Evolutionary conservation across 2,329 filamentous ascomycete genomes (phyloP).

Genomic region (Curvularia spicifera): DNA sequence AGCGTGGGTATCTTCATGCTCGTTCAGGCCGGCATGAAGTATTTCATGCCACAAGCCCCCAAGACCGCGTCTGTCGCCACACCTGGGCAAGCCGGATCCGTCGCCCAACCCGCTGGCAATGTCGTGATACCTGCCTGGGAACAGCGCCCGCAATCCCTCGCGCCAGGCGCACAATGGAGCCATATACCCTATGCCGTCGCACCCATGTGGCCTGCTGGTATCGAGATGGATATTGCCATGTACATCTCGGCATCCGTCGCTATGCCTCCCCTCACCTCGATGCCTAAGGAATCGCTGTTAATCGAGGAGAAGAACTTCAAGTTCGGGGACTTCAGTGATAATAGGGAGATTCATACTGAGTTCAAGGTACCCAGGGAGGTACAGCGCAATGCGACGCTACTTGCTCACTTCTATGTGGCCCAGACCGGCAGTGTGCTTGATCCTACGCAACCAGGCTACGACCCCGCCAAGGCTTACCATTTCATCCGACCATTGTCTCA

Average conservation of each 20-base stretch:
- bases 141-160: conserved; percentile 51
- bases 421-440: conserved; percentile 78
- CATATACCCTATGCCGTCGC: conserved; percentile 73
- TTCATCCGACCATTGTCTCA: conserved; percentile 87
- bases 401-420: conserved; percentile 91
- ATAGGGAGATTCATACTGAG: conserved; percentile 74
- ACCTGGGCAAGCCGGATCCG: conserved; percentile 28
- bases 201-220: conserved; percentile 86
- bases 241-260: conserved; percentile 80
- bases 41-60: conserved; percentile 56
- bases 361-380: conserved; percentile 80
- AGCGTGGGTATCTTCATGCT: conserved; percentile 66
- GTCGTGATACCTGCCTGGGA: conserved; percentile 48
- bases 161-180: conserved; percentile 65
- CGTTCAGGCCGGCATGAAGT: conserved; percentile 63
- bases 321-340: conserved; percentile 79
- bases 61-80: conserved; percentile 20
- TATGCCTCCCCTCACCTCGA: conserved; percentile 69
- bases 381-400: conserved; percentile 91
- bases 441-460: conserved; percentile 73
- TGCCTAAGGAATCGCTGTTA: conserved; percentile 72
- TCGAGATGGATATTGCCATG: conserved; percentile 79
- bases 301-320: conserved; percentile 81
- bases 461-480: conserved; percentile 77
- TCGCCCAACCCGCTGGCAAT: conserved; percentile 28